A percentile compares a stretch with the other conserved stretches of the same genome.
Evolutionary conservation across 2,329 filamentous ascomycete species (phyloP).

Genomic region (Talaromyces sp.): DNA sequence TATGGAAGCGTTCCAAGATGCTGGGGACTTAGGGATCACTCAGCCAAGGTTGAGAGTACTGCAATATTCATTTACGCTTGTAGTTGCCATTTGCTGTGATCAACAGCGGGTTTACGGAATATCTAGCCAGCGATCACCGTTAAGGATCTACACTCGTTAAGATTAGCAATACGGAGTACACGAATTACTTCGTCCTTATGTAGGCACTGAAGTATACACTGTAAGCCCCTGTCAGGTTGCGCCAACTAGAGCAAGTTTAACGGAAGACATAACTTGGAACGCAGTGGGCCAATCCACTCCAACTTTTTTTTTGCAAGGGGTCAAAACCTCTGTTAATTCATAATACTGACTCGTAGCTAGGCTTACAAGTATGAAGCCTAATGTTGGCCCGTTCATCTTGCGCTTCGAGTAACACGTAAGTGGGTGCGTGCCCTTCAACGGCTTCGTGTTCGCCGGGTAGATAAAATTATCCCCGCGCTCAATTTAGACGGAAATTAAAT

Average conservation of each 20-base stretch:
- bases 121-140: conserved; percentile 6
- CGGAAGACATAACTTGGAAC: too few relatives aligned
- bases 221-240: not conserved
- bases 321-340: not conserved
- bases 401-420: not conserved
- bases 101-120: not conserved
- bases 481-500: not conserved
- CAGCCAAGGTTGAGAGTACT: not conserved
- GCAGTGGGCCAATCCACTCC: too few relatives aligned
- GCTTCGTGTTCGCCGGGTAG: not conserved
- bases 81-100: not conserved
- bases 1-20: too few relatives aligned
- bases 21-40: too few relatives aligned
- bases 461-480: not conserved
- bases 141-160: conserved; percentile 6
- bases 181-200: not conserved
- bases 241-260: too few relatives aligned
- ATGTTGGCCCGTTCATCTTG: not conserved
- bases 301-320: not conserved
- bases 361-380: not conserved
- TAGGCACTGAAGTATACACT: not conserved
- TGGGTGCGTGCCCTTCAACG: not conserved
- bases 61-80: not conserved
- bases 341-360: not conserved
- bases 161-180: not conserved